phyloP scores from a whole-genome alignment of 305 asterid species.

The Petunia hybrid region DNA sequence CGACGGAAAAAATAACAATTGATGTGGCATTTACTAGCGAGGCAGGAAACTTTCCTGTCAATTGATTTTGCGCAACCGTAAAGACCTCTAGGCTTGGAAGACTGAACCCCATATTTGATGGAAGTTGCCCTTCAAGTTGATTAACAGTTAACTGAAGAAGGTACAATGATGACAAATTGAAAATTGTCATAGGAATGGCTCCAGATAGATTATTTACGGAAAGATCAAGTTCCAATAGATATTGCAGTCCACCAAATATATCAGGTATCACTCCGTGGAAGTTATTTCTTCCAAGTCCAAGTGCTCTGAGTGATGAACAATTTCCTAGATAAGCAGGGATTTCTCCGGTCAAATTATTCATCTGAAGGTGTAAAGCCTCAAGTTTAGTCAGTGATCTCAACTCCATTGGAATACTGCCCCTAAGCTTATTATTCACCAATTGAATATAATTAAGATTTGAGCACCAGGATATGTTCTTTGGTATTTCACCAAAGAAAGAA shows the following conservation, averaged over 20 bases:
- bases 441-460: constrained; percentile 17
- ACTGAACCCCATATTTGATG: constrained; percentile 1
- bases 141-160: not conserved
- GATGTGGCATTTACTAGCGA: constrained; percentile 35
- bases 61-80: constrained; percentile 20
- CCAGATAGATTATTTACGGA: constrained; percentile 22
- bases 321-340: constrained; percentile 34
- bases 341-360: constrained; percentile 27
- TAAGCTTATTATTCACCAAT: constrained; percentile 11
- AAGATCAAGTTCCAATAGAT: not conserved
- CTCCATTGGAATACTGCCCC: constrained; percentile 33
- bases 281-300: constrained; percentile 8
- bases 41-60: constrained; percentile 34
- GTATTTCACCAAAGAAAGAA: constrained; percentile 31
- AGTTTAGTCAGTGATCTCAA: constrained; percentile 28
- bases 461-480: constrained; percentile 30
- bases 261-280: constrained; percentile 28
- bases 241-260: constrained; percentile 17
- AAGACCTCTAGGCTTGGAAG: constrained; percentile 12
- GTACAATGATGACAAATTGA: constrained; percentile 30
- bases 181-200: constrained; percentile 27
- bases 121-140: constrained; percentile 32
- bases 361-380: not conserved
- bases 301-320: constrained; percentile 23
- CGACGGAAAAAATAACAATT: not conserved